Conservation (phyloP, 176 grass and related monocot species). For the Hsuehochloa calcarea region DNA sequence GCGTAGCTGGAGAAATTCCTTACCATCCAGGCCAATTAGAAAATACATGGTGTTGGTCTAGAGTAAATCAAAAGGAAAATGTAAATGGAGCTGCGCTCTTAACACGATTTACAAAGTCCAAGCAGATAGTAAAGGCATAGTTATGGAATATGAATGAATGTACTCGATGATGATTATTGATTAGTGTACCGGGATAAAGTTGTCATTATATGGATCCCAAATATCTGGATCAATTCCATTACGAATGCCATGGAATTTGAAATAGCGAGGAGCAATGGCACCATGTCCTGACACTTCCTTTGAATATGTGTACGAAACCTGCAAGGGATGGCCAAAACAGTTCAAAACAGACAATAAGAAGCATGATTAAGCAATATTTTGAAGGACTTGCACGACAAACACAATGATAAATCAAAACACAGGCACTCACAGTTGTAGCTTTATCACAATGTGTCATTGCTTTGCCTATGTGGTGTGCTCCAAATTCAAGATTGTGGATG, state of each 20-base stretch:
- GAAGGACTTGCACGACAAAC: constrained; percentile 10
- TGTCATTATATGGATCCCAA: constrained; percentile 71
- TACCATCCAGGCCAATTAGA: neutral
- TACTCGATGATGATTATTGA: neutral
- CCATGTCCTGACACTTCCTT: constrained; percentile 83
- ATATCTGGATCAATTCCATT: constrained; percentile 85
- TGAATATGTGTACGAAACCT: constrained; percentile 87
- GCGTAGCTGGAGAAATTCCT: neutral
- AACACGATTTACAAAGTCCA: neutral
- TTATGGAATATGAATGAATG: constrained; percentile 7
- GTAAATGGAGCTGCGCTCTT: neutral
- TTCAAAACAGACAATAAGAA: constrained; percentile 17
- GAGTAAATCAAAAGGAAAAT: neutral
- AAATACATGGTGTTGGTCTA: neutral
- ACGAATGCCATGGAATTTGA: constrained; percentile 71
- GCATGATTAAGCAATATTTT: neutral
- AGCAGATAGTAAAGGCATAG: constrained; percentile 8
- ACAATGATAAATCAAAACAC: constrained; percentile 11
- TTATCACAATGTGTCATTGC: constrained; percentile 72
- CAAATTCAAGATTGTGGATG: constrained; percentile 98
- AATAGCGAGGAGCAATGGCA: constrained; percentile 80
- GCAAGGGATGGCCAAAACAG: constrained; percentile 24
- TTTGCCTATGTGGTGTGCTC: constrained; percentile 65
- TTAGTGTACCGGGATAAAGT: constrained; percentile 54
- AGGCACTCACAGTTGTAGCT: constrained; percentile 72